These are phyloP conservation scores for Vitellaria paradoxa DNA, from an alignment of 179 eudicot species.

Conservation along the genomic window DNA sequence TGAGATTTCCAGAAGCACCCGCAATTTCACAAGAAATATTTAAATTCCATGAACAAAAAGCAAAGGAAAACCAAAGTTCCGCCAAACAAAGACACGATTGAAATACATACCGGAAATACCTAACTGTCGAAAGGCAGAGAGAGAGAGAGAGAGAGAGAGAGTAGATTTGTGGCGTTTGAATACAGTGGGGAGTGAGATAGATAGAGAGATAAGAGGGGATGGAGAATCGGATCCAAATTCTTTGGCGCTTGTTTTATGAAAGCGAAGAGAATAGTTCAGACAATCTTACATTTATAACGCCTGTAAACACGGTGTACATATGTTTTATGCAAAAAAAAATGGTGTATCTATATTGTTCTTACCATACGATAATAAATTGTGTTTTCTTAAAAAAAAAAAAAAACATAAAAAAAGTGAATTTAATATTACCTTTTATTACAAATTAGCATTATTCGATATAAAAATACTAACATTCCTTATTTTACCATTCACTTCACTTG, in stretches of 20 bases:
- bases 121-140: background rate
- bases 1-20: background rate
- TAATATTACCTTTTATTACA: too few relatives aligned
- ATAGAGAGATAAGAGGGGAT: background rate
- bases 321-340: too few relatives aligned
- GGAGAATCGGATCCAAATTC: constrained; percentile 25
- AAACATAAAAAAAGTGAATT: too few relatives aligned
- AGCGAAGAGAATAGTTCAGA: background rate
- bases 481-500: too few relatives aligned
- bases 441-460: too few relatives aligned
- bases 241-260: constrained; percentile 29
- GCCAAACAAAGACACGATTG: background rate
- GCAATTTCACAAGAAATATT: background rate
- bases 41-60: background rate
- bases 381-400: too few relatives aligned
- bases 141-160: background rate
- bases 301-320: too few relatives aligned
- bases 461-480: too few relatives aligned
- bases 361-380: too few relatives aligned
- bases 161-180: constrained; percentile 9
- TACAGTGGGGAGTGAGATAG: background rate
- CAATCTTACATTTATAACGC: background rate
- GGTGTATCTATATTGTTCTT: too few relatives aligned
- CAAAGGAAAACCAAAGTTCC: background rate
- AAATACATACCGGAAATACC: background rate